Conservation (phyloP, 2,329 filamentous ascomycete species). For the Diplodia corticola region DNA sequence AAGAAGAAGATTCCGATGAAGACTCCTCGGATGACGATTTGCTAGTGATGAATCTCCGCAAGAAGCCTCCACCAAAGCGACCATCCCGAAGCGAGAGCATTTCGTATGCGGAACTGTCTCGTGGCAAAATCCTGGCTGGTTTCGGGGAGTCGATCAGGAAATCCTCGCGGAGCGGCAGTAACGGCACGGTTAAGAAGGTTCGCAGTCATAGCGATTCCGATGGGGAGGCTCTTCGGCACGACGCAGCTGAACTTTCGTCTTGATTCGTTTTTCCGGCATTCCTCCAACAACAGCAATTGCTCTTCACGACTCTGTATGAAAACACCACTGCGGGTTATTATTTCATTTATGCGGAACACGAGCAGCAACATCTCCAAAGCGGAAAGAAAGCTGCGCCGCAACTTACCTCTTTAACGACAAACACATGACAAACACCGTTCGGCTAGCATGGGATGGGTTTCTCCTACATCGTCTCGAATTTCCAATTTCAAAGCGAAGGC, state of each 20-base stretch:
- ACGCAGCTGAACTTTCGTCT: slow-evolving; percentile 4
- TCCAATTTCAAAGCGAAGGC: slow-evolving; percentile 20
- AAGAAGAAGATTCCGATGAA: slow-evolving; percentile 42
- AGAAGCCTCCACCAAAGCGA: slow-evolving; percentile 8
- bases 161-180: slow-evolving; percentile 50
- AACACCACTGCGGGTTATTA: neutral
- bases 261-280: neutral
- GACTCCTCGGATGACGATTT: slow-evolving; percentile 42
- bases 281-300: neutral
- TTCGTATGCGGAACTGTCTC: slow-evolving; percentile 39
- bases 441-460: slow-evolving; percentile 15
- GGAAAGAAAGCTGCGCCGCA: neutral
- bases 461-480: slow-evolving; percentile 17
- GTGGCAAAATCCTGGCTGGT: slow-evolving; percentile 31
- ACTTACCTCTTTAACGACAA: slow-evolving; percentile 8
- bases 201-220: slow-evolving; percentile 27
- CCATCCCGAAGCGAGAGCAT: slow-evolving; percentile 36
- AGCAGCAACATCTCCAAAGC: neutral
- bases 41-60: slow-evolving; percentile 35
- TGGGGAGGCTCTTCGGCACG: slow-evolving; percentile 10
- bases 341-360: slow-evolving; percentile 2
- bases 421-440: slow-evolving; percentile 5
- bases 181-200: slow-evolving; percentile 53
- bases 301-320: slow-evolving; percentile 7
- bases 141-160: slow-evolving; percentile 31